Evolutionary conservation across 2,329 filamentous ascomycete genomes (phyloP), one percentile per base, ranked within the genome.

Genomic region (Leptodontidium sp.): DNA sequence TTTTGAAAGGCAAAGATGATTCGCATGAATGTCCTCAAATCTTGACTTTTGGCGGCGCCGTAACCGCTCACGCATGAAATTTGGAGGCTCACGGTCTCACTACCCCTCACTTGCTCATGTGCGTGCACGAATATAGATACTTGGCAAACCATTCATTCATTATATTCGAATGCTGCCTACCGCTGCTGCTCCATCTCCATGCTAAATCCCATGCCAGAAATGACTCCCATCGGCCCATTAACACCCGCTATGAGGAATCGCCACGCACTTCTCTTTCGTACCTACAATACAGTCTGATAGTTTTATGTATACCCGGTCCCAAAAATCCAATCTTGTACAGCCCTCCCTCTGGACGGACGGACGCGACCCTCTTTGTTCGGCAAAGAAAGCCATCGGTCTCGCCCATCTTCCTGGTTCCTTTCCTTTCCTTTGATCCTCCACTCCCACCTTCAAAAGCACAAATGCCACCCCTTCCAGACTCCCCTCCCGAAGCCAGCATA

Each of bases 371-470:
- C 29, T 32, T 47, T 32, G 12, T 45, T 47, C 12, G n/a, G 58
- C 38, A 47, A 47, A 32, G 21, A 47, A 12, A 11, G n/a, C 17
- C 2, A n/a, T 62, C 17, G 2, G 29, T 32, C 29, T 24, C 17
- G 17, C 24, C 61, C 35, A 55, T 38, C 14, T 40, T 50, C 9
- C n/a, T 24, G 21, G 61, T 21, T 17, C 49, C 50, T n/a, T 50
- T 32, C 29, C 29, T 21, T 15, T 64, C 47, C 62, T 35, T 63
- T 38, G 57, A 64, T 72, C 71, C 71, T 71, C 72, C 74, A 66
- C 71, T 72, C 74, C 71, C 71, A 71, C 73, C 70, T 21, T 70
- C 59, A 65, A 74, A 73, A 71, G 43, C 49, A 66, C 66, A 69
- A 64, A 68, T 65, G 62, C 65, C 62, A 64, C 47, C 64, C 50